Base-by-base conservation (phyloP, 306 rosid species). In the Begonia fuchsioides region DNA sequence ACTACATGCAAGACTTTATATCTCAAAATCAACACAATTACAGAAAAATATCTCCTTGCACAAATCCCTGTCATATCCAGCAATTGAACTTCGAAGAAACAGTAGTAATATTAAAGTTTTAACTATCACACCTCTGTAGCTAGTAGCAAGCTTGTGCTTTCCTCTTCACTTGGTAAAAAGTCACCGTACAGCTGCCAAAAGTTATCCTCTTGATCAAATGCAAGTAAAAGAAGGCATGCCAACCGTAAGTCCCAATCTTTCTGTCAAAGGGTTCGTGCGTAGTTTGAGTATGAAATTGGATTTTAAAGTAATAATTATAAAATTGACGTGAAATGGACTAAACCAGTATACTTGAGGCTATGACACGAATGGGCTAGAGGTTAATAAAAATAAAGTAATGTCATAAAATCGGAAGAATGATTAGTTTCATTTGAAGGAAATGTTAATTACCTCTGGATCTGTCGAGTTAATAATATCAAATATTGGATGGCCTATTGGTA, bases 161-260 rank as follows among this genome's bases (percentile, higher is more conserved):
- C 97, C 51, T 84, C 94, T 35, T 65, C 73, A 57, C 94, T 76
- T 5, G 97, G 97, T 69, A 90, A 66, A 67, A 84, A 90, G 62
- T 90, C 95, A 35, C 97, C 79, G 46, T 81, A 84, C 61, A 76
- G 63, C 78, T 81, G 95, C 95, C 97, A 90, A 63, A 90, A 84
- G 87, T 84, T 90, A 51, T 72, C 87, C 48, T 79, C 78, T 58
- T 67, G 65, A 58, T 90, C 95, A 56, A 90, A 79, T 39, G 95
- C 68, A 51, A 44, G 81, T 60, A 90, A 61, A 56, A 90, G 94
- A 61, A 90, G 97, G 46, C 92, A 84, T n/a, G 94, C 95, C 55
- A 90, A 69, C 74, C 95, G 68, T 53, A 90, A 64, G 73, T 90
- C 94, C 95, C 93, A 90, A 69, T 79, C 97, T 79, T 93, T 81